phyloP scores from a whole-genome alignment of 148 eudicot genomes.

The Heliamphora exappendiculata region DNA sequence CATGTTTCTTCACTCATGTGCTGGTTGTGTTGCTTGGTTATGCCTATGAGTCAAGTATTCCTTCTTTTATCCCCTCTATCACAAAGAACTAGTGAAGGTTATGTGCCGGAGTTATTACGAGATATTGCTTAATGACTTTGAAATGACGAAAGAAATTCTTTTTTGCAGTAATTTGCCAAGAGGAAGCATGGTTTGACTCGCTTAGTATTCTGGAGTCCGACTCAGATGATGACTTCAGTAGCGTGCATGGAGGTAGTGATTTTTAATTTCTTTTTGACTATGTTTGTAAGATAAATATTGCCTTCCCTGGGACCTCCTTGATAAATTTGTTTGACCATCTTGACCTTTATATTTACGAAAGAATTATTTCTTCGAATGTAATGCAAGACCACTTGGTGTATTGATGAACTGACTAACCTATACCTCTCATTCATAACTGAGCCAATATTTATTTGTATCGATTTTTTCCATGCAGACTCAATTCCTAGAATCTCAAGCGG shows the following conservation, averaged over 20 bases:
- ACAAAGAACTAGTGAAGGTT: not conserved
- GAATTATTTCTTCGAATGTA: not conserved
- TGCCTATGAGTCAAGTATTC: not conserved
- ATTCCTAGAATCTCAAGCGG: constrained; percentile 34
- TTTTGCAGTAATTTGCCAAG: constrained; percentile 37
- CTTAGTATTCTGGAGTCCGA: constrained; percentile 53
- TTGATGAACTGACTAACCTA: not conserved
- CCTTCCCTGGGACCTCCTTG: not conserved
- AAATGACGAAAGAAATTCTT: constrained; percentile 1
- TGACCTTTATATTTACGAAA: not conserved
- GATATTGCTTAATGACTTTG: not conserved
- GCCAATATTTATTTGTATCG: not conserved
- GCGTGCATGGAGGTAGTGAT: constrained; percentile 52
- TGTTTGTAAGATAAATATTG: not conserved
- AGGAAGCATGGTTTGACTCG: constrained; percentile 63
- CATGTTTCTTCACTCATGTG: not conserved
- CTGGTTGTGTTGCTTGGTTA: not conserved
- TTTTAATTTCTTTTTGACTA: not conserved
- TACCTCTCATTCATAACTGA: not conserved
- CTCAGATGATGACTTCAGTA: constrained; percentile 57
- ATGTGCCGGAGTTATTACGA: not conserved
- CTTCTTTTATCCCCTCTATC: not conserved
- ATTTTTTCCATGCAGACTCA: constrained; percentile 24
- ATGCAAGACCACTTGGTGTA: not conserved
- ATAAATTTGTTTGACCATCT: not conserved